A percentile compares a stretch with the other conserved stretches of the same genome.
Evolutionary conservation across 2,329 filamentous ascomycete genomes (phyloP).

Genomic region (Diaporthe eres): DNA sequence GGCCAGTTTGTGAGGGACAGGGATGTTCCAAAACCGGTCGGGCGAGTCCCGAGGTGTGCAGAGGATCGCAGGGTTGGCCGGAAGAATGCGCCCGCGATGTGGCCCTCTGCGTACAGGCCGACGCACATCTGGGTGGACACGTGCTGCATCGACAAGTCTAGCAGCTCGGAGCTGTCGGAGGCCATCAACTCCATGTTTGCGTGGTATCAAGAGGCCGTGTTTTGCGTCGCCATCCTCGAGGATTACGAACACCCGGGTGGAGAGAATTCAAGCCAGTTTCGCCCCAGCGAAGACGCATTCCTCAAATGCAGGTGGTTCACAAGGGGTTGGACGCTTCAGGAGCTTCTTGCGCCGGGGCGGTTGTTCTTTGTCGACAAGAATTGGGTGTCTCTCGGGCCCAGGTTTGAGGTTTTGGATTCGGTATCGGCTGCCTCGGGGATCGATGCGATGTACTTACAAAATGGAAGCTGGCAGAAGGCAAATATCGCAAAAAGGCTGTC

Average conservation of each 20-base stretch:
- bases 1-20: slow-evolving; percentile 21
- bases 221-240: slow-evolving; percentile 28
- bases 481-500: slow-evolving; percentile 30
- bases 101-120: not conserved
- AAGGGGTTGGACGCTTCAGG: slow-evolving; percentile 1
- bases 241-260: slow-evolving; percentile 20
- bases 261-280: not conserved
- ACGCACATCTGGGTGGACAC: slow-evolving; percentile 39
- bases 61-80: slow-evolving; percentile 1
- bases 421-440: slow-evolving; percentile 21
- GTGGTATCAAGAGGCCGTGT: slow-evolving; percentile 36
- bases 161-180: slow-evolving; percentile 35
- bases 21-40: not conserved
- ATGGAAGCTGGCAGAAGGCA: slow-evolving; percentile 14
- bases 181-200: slow-evolving; percentile 38
- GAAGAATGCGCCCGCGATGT: not conserved
- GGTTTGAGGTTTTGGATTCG: not conserved
- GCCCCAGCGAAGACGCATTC: not conserved
- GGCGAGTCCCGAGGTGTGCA: not conserved
- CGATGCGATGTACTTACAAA: not conserved
- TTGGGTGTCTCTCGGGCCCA: slow-evolving; percentile 22
- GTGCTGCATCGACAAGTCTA: slow-evolving; percentile 40
- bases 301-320: slow-evolving; percentile 24
- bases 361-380: slow-evolving; percentile 21
- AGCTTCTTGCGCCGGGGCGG: slow-evolving; percentile 2